Evolutionary conservation across 139 green algal species (phyloP).

Genomic region (Pycnococcus provasolii): DNA sequence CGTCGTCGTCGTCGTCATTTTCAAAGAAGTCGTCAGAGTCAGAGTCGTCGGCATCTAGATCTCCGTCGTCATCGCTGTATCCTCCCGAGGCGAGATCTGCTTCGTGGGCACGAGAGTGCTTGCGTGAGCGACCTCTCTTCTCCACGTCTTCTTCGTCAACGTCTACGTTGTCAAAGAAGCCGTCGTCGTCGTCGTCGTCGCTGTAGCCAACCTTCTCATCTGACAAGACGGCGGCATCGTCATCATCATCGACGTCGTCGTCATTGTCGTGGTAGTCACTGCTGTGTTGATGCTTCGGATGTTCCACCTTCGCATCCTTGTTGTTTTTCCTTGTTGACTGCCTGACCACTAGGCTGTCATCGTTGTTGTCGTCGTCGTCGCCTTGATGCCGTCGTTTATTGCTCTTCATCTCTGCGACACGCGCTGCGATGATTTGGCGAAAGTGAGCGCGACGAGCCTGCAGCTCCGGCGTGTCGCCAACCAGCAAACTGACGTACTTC

Average conservation of each 20-base stretch:
- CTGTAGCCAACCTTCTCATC: not conserved
- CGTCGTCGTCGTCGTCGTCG: not conserved
- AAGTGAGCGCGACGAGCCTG: not conserved
- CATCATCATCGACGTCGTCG: not conserved
- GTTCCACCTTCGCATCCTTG: too few relatives aligned
- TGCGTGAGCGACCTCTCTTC: too few relatives aligned
- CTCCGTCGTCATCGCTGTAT: too few relatives aligned
- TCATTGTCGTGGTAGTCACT: slow-evolving; percentile 3
- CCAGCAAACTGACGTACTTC: slow-evolving; percentile 71
- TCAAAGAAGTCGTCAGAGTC: too few relatives aligned
- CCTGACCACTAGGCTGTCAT: not conserved
- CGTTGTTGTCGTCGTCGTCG: slow-evolving; percentile 12
- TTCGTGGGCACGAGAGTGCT: too few relatives aligned
- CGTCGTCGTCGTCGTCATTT: too few relatives aligned
- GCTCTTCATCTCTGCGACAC: slow-evolving; percentile 3
- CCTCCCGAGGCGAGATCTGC: too few relatives aligned
- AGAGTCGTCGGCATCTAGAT: too few relatives aligned
- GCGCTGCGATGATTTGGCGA: not conserved
- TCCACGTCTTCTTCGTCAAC: not conserved
- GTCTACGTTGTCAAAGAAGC: not conserved
- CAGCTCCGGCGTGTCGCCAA: not conserved
- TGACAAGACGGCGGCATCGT: not conserved
- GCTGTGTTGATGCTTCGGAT: not conserved
- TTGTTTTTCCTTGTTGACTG: not conserved
- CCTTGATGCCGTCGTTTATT: not conserved